Percentiles rank a stretch among this genome's conserved stretches.
Evolutionary conservation across 2,329 filamentous ascomycete genomes (phyloP).

Genomic region (Coniella lustricola): DNA sequence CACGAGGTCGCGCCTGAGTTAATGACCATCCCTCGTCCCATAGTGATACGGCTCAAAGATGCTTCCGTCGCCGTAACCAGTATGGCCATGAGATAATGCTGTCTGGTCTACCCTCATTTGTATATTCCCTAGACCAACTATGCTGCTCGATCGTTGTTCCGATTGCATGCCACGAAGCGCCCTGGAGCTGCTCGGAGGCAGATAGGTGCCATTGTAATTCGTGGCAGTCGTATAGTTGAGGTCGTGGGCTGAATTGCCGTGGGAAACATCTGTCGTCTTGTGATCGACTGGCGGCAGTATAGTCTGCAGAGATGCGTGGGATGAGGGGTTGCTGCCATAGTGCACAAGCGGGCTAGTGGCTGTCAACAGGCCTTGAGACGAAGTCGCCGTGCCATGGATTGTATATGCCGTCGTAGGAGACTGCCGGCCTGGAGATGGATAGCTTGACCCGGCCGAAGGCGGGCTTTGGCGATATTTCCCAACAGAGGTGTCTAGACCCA

Average conservation of each 20-base stretch:
- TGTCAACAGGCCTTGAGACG: slow-evolving; percentile 10
- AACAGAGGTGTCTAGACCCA: slow-evolving; percentile 13
- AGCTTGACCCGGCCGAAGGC: slow-evolving; percentile 14
- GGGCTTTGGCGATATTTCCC: slow-evolving; percentile 14
- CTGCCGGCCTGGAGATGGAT: slow-evolving; percentile 14
- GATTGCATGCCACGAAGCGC: slow-evolving; percentile 8
- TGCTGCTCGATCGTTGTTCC: slow-evolving; percentile 6
- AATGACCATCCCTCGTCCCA: slow-evolving; percentile 12
- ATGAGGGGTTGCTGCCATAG: slow-evolving; percentile 12
- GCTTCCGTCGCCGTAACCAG: slow-evolving; percentile 12
- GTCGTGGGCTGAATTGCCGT: slow-evolving; percentile 12
- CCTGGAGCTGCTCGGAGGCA: slow-evolving; percentile 10
- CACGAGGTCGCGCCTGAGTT: background rate
- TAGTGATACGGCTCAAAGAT: slow-evolving; percentile 13
- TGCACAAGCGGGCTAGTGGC: slow-evolving; percentile 12
- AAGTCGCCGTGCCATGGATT: slow-evolving; percentile 1
- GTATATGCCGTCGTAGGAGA: slow-evolving; percentile 13
- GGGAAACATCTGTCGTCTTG: slow-evolving; percentile 4
- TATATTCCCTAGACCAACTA: slow-evolving; percentile 3
- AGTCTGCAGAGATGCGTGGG: slow-evolving; percentile 3
- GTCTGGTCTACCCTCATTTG: slow-evolving; percentile 11
- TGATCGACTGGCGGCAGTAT: slow-evolving; percentile 11
- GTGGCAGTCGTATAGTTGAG: slow-evolving; percentile 15
- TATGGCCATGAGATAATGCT: slow-evolving; percentile 7
- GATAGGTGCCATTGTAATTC: slow-evolving; percentile 11